Percentiles rank a stretch among this genome's conserved stretches.
Evolutionary conservation across 2,329 filamentous ascomycete genomes (phyloP).

Genomic region (Cryphonectria japonica): DNA sequence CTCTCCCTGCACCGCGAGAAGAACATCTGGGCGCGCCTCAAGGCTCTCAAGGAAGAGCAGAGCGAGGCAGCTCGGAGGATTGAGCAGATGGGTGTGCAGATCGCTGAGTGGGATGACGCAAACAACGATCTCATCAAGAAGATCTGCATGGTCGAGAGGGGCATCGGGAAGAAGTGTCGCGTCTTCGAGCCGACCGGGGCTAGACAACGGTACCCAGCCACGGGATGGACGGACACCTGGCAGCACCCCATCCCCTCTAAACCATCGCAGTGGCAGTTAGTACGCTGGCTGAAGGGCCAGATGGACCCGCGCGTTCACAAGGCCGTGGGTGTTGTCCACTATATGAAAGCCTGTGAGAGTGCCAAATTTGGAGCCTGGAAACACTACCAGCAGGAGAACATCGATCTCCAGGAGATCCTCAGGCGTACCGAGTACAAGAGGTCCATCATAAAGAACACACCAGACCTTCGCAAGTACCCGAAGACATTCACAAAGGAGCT

Average conservation of each 20-base stretch:
- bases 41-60: slow-evolving; percentile 7
- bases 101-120: slow-evolving; percentile 15
- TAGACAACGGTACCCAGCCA: neutral
- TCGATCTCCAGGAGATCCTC: neutral
- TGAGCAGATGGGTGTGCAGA: neutral
- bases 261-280: neutral
- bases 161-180: slow-evolving; percentile 2
- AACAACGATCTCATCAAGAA: slow-evolving; percentile 12
- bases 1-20: slow-evolving; percentile 13
- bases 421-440: neutral
- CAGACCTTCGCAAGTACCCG: neutral
- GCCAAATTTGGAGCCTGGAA: neutral
- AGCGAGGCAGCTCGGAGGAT: slow-evolving; percentile 3
- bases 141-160: slow-evolving; percentile 7
- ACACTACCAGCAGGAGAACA: neutral
- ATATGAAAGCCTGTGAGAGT: neutral
- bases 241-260: neutral
- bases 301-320: neutral
- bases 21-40: slow-evolving; percentile 4
- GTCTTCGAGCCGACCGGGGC: neutral
- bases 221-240: neutral
- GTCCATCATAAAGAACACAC: neutral
- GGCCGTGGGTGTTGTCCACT: neutral
- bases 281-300: slow-evolving; percentile 3
- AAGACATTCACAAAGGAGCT: neutral